Base-by-base conservation (phyloP, 352 stramenopile species). In the Phytophthora crassamura region DNA sequence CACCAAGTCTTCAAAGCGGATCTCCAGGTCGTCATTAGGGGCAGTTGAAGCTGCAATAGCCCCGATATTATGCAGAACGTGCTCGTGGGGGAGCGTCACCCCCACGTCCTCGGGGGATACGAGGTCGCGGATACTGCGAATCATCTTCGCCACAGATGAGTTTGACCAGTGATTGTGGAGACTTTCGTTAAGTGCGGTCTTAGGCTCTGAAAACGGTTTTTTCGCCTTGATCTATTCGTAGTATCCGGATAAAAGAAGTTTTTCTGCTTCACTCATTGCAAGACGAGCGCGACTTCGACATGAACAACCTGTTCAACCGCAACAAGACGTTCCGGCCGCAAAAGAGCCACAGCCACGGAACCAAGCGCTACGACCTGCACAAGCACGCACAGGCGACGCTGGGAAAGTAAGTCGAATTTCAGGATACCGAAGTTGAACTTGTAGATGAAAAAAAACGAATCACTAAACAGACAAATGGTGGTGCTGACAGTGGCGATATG, bases 311-410 rank as follows among this genome's bases (percentile, higher is more conserved):
- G 16, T 93, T 93, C 47, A 86, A 76, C 60, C 82, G 85, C 59
- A 93, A 91, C 72, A 91, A 90, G 69, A 97, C 89, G 10, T 96
- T 93, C 74, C 84, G 88, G 4, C 88, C 87, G 15, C 86, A 90
- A 62, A 97, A 97, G 80, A 89, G 73, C 56, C 87, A 96, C 70
- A 81, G 60, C 60, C 67, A 86, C 22, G 86, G 84, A 51, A 94
- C 85, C 43, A 96, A 96, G 70, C 83, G 88, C 55, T 86, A 90
- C 59, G 83, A 94, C 40, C 69, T 96, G 34, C 84, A 92, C 78
- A 91, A 96, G 62, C 84, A 78, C 40, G 85, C 88, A 18, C 83
- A 93, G 60, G 84, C 85, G 1, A 95, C 89, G 15, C 67, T 96
- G 10, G 89, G 85, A 59, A 91, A 89, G 81, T 93, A 79, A 12